Percentiles rank a stretch among this genome's conserved stretches.
These are phyloP conservation scores for Alternaria brassicae DNA, from an alignment of 2,329 filamentous ascomycete genomes.

Conservation along the genomic window DNA sequence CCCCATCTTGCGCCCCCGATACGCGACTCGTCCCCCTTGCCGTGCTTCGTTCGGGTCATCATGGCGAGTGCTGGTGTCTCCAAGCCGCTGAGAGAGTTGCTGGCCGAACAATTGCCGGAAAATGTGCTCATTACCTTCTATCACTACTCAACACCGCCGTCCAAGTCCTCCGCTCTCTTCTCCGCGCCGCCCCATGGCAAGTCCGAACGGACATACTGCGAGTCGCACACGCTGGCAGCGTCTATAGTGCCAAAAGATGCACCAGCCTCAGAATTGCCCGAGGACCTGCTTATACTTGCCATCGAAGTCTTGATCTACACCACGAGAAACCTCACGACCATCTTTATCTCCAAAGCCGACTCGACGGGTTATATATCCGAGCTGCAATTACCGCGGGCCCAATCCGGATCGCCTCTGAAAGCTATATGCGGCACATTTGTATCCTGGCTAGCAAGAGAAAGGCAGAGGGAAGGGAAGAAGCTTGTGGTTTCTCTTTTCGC, in stretches of 20 bases:
- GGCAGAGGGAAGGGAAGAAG: constrained; percentile 69
- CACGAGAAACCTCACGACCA: constrained; percentile 78
- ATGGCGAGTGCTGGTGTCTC: constrained; percentile 37
- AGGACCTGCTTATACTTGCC: constrained; percentile 75
- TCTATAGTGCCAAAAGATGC: constrained; percentile 54
- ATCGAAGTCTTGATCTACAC: constrained; percentile 88
- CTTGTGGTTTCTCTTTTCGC: constrained; percentile 90
- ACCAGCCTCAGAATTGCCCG: constrained; percentile 24
- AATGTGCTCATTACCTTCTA: constrained; percentile 72
- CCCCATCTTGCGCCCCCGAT: constrained; percentile 21
- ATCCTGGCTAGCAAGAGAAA: constrained; percentile 72
- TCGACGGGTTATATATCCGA: constrained; percentile 86
- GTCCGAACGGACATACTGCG: constrained; percentile 81
- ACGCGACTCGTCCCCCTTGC: constrained; percentile 15
- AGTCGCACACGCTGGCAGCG: constrained; percentile 78
- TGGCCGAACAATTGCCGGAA: constrained; percentile 61
- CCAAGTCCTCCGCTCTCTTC: constrained; percentile 76
- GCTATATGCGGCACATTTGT: constrained; percentile 78
- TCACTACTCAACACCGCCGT: constrained; percentile 87
- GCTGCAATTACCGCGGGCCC: constrained; percentile 60
- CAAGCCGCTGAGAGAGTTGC: constrained; percentile 50
- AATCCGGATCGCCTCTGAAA: constrained; percentile 72
- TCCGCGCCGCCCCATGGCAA: constrained; percentile 75
- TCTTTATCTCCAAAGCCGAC: constrained; percentile 97
- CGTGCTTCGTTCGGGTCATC: constrained; percentile 14